Conservation (phyloP, 2,329 filamentous ascomycete species). For the Aspergillus latus region DNA sequence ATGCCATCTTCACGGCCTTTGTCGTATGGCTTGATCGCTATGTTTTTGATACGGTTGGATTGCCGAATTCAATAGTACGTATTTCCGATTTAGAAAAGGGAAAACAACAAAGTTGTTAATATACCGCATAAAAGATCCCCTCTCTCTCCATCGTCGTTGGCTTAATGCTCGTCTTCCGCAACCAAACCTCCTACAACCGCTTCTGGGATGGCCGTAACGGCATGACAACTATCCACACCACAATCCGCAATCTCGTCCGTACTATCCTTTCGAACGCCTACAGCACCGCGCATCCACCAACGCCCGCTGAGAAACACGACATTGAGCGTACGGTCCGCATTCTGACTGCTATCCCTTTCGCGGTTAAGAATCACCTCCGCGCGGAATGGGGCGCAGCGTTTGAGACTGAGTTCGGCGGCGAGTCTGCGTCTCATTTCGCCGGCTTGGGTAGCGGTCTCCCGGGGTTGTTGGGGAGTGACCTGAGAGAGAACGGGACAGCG, state of each 20-base stretch:
- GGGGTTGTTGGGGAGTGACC: constrained; percentile 30
- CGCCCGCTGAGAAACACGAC: constrained; percentile 51
- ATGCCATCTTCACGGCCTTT: constrained; percentile 58
- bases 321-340: constrained; percentile 59
- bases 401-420: constrained; percentile 12
- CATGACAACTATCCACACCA: constrained; percentile 58
- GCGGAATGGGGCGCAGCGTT: constrained; percentile 59
- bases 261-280: constrained; percentile 54
- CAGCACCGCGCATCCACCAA: constrained; percentile 32
- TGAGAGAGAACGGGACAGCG: constrained; percentile 30
- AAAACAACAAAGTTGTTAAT: neutral
- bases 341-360: constrained; percentile 62
- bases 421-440: neutral
- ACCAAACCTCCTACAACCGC: constrained; percentile 63
- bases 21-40: constrained; percentile 59
- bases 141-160: constrained; percentile 66
- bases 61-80: constrained; percentile 59
- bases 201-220: constrained; percentile 63
- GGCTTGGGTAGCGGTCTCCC: neutral
- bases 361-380: constrained; percentile 64
- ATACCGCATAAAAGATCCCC: constrained; percentile 48
- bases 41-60: constrained; percentile 51
- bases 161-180: constrained; percentile 67
- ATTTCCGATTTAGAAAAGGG: neutral
- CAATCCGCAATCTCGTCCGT: constrained; percentile 59